A percentile compares a stretch with the other conserved stretches of the same genome.
These are phyloP conservation scores for Pneumocystis carinii DNA, from an alignment of 1,139 yeast species.

Conservation along the genomic window DNA sequence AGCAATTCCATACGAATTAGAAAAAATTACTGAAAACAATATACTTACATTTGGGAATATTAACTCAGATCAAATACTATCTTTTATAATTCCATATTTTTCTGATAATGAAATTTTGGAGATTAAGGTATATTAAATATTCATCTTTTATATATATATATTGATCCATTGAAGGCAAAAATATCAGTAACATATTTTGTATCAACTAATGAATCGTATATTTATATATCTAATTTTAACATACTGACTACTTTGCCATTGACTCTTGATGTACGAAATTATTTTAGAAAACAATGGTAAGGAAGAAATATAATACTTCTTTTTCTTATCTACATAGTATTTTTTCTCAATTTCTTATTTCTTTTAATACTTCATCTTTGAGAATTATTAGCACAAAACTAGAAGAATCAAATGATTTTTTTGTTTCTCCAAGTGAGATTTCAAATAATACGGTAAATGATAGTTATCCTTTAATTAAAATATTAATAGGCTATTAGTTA, in stretches of 20 bases:
- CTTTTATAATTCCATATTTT: background rate
- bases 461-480: background rate
- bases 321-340: background rate
- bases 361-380: background rate
- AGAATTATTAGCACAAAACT: background rate
- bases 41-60: background rate
- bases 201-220: background rate
- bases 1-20: background rate
- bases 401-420: background rate
- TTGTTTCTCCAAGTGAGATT: background rate
- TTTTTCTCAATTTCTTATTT: background rate
- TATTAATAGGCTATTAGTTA: background rate
- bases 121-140: background rate
- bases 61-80: background rate
- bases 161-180: background rate
- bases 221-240: background rate
- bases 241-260: slow-evolving; percentile 27
- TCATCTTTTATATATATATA: background rate
- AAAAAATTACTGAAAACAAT: background rate
- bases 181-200: background rate
- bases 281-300: slow-evolving; percentile 36
- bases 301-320: background rate
- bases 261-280: slow-evolving; percentile 67
- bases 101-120: background rate
- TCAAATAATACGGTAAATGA: background rate